Evolutionary conservation across 2,329 filamentous ascomycete species (phyloP).

Genomic region (Ceratocystis variospora): DNA sequence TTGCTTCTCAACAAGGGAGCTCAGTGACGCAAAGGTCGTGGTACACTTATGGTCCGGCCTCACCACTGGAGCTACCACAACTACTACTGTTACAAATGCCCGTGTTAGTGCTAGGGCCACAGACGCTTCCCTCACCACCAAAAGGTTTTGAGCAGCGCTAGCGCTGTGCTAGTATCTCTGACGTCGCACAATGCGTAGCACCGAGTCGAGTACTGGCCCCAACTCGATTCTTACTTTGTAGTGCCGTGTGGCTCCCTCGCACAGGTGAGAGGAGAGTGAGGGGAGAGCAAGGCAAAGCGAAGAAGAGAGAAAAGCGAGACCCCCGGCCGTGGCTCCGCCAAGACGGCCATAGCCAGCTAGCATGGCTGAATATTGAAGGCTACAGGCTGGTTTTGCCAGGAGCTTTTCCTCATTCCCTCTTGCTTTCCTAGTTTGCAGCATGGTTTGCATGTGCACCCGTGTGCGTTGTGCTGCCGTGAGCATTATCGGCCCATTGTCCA

Average conservation of each 20-base stretch:
- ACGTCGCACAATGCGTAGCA: background rate
- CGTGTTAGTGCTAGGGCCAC: background rate
- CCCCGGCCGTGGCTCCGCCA: background rate
- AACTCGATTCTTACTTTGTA: background rate
- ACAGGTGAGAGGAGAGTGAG: background rate
- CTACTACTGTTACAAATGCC: background rate
- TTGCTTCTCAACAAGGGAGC: background rate
- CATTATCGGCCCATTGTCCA: background rate
- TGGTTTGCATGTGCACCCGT: background rate
- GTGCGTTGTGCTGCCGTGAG: background rate
- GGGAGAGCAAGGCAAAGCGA: too few species aligned
- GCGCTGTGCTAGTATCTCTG: background rate
- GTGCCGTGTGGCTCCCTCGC: background rate
- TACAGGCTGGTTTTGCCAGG: background rate
- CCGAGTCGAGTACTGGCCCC: background rate
- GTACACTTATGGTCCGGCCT: background rate
- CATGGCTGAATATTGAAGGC: background rate
- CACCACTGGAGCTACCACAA: background rate
- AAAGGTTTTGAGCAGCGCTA: background rate
- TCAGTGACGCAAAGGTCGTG: background rate
- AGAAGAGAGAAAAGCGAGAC: background rate
- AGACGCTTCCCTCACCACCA: background rate
- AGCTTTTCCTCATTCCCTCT: background rate
- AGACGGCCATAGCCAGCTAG: background rate
- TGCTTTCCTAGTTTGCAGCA: background rate